These are phyloP conservation scores for Dalbergia cochinchinensis DNA, from an alignment of 306 rosid genomes.

Conservation along the genomic window DNA sequence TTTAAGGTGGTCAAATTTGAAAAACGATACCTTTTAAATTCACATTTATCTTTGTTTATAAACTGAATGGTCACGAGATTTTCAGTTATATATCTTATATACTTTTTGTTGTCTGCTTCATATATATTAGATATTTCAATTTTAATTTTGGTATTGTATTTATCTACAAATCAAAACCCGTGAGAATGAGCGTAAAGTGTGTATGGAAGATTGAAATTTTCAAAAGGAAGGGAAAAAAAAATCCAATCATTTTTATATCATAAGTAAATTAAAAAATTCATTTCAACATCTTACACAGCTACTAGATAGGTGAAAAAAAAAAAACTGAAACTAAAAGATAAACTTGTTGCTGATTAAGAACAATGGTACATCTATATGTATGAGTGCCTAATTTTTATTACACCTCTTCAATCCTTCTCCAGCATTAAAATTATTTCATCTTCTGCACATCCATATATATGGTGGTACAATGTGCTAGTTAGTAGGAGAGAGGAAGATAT, in stretches of 20 bases:
- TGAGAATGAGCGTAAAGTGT: background rate
- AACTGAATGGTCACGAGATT: background rate
- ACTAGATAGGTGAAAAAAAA: too few species aligned
- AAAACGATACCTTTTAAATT: background rate
- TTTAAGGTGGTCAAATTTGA: background rate
- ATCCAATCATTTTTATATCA: background rate
- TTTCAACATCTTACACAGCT: background rate
- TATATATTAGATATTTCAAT: background rate
- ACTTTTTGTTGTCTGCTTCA: background rate
- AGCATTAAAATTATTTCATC: background rate
- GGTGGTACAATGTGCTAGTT: background rate
- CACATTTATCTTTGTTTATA: background rate
- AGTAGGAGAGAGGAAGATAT: conserved; percentile 7
- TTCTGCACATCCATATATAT: background rate
- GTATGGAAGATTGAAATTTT: background rate
- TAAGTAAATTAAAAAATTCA: background rate
- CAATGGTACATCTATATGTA: too few species aligned
- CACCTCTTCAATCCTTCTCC: background rate
- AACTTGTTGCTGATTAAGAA: too few species aligned
- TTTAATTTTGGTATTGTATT: background rate
- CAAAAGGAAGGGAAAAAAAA: too few species aligned
- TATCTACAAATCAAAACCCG: background rate
- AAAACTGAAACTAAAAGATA: too few species aligned
- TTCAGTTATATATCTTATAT: background rate
- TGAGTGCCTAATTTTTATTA: background rate